phyloP scores from a whole-genome alignment of 495 filamentous ascomycete species.

The Neurospora sp. region DNA sequence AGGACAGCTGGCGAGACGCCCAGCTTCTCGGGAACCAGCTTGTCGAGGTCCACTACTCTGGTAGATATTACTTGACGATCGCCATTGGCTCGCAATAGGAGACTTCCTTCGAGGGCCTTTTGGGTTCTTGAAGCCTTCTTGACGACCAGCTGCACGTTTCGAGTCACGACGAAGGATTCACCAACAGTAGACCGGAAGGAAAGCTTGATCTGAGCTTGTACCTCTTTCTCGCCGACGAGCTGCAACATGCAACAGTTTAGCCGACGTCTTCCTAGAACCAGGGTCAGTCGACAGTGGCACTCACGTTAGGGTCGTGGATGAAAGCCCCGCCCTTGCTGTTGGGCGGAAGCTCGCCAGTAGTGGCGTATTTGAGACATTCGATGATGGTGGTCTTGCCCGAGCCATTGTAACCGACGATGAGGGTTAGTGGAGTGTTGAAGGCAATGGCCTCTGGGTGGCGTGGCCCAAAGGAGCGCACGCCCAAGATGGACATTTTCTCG shows the following conservation, averaged over 20 bases:
- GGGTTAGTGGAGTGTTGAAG: slow-evolving; percentile 80
- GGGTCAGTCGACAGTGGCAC: not conserved
- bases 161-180: slow-evolving; percentile 66
- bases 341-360: slow-evolving; percentile 85
- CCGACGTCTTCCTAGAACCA: not conserved
- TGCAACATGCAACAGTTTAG: slow-evolving; percentile 14
- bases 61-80: slow-evolving; percentile 70
- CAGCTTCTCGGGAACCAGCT: slow-evolving; percentile 74
- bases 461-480: slow-evolving; percentile 88
- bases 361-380: slow-evolving; percentile 97
- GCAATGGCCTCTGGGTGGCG: slow-evolving; percentile 67
- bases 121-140: slow-evolving; percentile 63
- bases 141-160: slow-evolving; percentile 74
- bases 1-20: slow-evolving; percentile 86
- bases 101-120: slow-evolving; percentile 72
- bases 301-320: slow-evolving; percentile 85
- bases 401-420: slow-evolving; percentile 95
- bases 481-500: slow-evolving; percentile 78
- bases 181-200: slow-evolving; percentile 69
- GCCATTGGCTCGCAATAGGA: slow-evolving; percentile 69
- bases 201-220: slow-evolving; percentile 83
- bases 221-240: slow-evolving; percentile 82
- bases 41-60: slow-evolving; percentile 66
- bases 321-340: slow-evolving; percentile 93
- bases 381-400: slow-evolving; percentile 99